Evolutionary conservation across 2,329 filamentous ascomycete genomes (phyloP), one percentile per base, ranked within the genome.

Genomic region (Aspergillus felis): DNA sequence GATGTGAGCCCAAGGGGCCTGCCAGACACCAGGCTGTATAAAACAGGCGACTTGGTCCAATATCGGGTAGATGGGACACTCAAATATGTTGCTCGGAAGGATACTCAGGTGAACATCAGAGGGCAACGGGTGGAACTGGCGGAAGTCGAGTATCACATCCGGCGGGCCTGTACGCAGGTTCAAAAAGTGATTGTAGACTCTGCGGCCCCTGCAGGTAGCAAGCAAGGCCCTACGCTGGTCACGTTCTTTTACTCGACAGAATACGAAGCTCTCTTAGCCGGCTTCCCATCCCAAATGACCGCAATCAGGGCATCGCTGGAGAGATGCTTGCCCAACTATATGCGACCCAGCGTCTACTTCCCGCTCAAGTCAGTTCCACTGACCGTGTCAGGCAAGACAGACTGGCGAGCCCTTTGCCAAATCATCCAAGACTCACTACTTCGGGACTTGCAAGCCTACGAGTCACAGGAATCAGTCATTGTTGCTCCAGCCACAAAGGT

Each of bases 181-280:
- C 41, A 46, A 29, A 25, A 20, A n/a, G 51, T 12, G 12, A 53
- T 46, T 7, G 32, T 35, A 35, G 32, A 52, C n/a, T 10, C 54
- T 14, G 20, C 27, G 17, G 5, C 12, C 24, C 48, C 48, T 7
- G 48, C 52, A n/a, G 12, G 10, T 8, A 38, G 72, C 10, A 61
- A 53, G 32, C 61, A 70, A 44, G 64, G 64, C n/a, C 66, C 71
- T n/a, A 68, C 74, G 10, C 55, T 67, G 12, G 60, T 75, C 55
- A 66, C 69, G 48, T 50, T 24, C n/a, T 10, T 53, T 67, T 60
- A 32, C 67, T 65, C 20, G 52, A 51, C 22, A 47, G 54, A 63
- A 4, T 28, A 28, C 9, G 32, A 35, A 14, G 25, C 20, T 3
- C 38, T 48, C 1, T 41, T 44, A 14, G 42, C 51, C 17, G 51